Evolutionary conservation across 768 basidiomycete genomes (phyloP), one percentile per base, ranked within the genome.

Genomic region (Termitomyces titanicus): DNA sequence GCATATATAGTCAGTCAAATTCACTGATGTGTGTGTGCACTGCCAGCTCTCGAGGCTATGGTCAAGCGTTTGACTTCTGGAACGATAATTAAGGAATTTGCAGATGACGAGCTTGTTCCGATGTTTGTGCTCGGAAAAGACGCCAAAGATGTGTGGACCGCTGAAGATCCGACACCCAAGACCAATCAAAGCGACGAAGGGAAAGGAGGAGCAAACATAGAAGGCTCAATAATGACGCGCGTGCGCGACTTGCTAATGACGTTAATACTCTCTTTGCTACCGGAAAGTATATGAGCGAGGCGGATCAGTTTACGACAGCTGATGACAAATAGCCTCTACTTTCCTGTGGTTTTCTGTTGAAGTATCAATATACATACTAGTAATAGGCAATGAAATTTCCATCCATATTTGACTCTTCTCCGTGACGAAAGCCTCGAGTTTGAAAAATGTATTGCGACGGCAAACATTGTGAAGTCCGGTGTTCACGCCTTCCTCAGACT

Each of bases 191-290:
- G 17, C 3, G 24, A 37, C 13, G 22, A 48, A 25, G 47, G 47
- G 2, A 34, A 25, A 22, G 34, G 22, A 37, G 35, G 17, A 48
- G 47, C 47, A 37, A 48, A 20, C 34, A 34, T 8, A 5, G 17
- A 48, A 48, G 3, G 17, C 47, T 35, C 1, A 2, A 17, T 7
- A 7, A 20, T 15, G 7, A 15, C 2, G 3, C 3, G 8, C 8
- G 34, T 4, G 22, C 40, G n/a, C 27, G 27, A n/a, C 7, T 31
- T 46, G 45, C 15, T 2, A 13, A 48, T 15, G 29, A 37, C 12
- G 11, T 48, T 2, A 1, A 48, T 4, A 11, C 24, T 7, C 34
- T 48, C 2, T 48, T 37, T 31, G 45, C 45, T 18, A 98, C 29
- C 9, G 9, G 5, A 29, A 29, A 29, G 3, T 29, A 4, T 29